Evolutionary conservation across 148 eudicot species (phyloP).

Genomic region (Chenopodium formosanum): DNA sequence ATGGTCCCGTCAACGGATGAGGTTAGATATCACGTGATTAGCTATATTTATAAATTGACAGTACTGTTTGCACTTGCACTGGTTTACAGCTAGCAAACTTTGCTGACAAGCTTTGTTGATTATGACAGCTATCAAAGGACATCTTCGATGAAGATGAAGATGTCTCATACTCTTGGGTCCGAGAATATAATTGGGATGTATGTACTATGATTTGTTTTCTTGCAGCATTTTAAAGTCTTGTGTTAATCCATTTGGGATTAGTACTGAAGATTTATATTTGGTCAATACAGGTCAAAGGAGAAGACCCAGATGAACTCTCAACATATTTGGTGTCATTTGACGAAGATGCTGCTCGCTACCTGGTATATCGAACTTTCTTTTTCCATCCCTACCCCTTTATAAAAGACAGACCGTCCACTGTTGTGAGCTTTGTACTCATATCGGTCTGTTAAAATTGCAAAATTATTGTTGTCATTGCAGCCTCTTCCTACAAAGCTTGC

Average conservation of each 20-base stretch:
- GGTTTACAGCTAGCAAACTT: not conserved
- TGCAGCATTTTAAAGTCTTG: not conserved
- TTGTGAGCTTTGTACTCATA: not conserved
- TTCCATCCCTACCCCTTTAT: not conserved
- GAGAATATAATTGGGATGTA: constrained; percentile 99
- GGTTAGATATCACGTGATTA: constrained; percentile 45
- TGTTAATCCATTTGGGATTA: not conserved
- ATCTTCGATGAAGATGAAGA: constrained; percentile 85
- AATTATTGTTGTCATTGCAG: constrained; percentile 31
- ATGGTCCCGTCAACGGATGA: constrained; percentile 84
- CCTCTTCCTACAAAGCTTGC: constrained; percentile 89
- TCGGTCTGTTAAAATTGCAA: constrained; percentile 18
- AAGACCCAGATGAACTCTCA: constrained; percentile 77
- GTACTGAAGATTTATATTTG: not conserved
- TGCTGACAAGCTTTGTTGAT: constrained; percentile 16
- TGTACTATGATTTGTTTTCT: constrained; percentile 23
- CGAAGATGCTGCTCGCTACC: constrained; percentile 71
- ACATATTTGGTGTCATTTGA: constrained; percentile 86
- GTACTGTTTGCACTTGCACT: not conserved
- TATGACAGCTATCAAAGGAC: constrained; percentile 77
- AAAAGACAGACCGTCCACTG: not conserved
- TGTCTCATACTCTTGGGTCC: constrained; percentile 81
- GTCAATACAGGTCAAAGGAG: constrained; percentile 72
- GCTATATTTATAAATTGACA: not conserved
- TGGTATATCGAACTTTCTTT: constrained; percentile 41